A percentile compares a stretch with the other conserved stretches of the same genome.
phyloP scores from a whole-genome alignment of 495 filamentous ascomycete genomes.

The Letharia lupina region DNA sequence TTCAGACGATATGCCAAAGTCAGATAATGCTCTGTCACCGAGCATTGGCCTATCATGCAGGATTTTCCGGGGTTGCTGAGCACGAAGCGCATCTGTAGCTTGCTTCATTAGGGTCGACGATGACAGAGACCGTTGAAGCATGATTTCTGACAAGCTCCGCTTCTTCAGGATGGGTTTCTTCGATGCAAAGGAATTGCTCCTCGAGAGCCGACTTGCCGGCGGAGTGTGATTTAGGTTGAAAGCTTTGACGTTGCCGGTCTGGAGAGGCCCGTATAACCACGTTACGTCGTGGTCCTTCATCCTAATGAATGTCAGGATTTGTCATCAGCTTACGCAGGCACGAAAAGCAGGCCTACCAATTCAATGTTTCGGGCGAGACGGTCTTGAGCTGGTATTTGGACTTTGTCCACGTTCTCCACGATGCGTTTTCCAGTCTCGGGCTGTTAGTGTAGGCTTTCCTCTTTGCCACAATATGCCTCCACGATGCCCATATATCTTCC shows the following conservation, averaged over 20 bases:
- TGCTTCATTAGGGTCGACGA: conserved; percentile 88
- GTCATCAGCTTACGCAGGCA: not conserved
- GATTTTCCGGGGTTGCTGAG: conserved; percentile 60
- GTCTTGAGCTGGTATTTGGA: conserved; percentile 76
- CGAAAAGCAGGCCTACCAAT: conserved; percentile 56
- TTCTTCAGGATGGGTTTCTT: conserved; percentile 97
- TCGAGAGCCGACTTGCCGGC: conserved; percentile 58
- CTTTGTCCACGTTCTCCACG: conserved; percentile 97
- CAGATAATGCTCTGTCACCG: conserved; percentile 52
- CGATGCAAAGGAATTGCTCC: conserved; percentile 69
- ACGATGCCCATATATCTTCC: conserved; percentile 97
- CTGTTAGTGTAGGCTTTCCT: conserved; percentile 71
- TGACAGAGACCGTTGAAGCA: conserved; percentile 85
- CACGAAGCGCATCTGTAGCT: conserved; percentile 83
- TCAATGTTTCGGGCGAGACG: conserved; percentile 77
- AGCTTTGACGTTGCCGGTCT: conserved; percentile 48
- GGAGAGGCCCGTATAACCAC: conserved; percentile 93
- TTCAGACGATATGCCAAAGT: conserved; percentile 43
- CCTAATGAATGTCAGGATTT: conserved; percentile 42
- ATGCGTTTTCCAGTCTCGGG: conserved; percentile 85
- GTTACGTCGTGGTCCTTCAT: conserved; percentile 96
- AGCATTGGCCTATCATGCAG: conserved; percentile 38
- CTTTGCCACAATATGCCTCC: conserved; percentile 81
- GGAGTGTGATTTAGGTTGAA: conserved; percentile 38
- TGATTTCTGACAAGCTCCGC: conserved; percentile 88